Percentiles rank a stretch among this genome's conserved stretches.
phyloP scores from a whole-genome alignment of 306 rosid genomes.

The Quercus mongolica region DNA sequence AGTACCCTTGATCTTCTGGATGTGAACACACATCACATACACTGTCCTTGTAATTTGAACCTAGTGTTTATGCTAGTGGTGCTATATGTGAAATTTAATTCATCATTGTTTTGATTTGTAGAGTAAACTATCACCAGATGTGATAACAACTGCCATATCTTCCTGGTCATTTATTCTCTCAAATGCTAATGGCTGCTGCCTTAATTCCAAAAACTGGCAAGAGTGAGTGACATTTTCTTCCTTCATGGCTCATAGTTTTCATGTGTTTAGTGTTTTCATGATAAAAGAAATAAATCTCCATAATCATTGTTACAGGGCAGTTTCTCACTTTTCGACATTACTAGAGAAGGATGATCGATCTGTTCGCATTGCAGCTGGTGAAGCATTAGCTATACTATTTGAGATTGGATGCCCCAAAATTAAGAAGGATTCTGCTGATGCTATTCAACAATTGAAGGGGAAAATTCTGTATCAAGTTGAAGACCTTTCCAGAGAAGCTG shows the following conservation, averaged over 20 bases:
- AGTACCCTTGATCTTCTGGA: not conserved
- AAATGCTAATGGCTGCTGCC: slow-evolving; percentile 20
- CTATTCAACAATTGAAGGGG: not conserved
- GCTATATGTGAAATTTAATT: not conserved
- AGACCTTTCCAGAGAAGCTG: not conserved
- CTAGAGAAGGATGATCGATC: slow-evolving; percentile 24
- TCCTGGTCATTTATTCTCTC: slow-evolving; percentile 42
- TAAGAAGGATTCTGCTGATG: slow-evolving; percentile 27
- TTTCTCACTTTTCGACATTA: slow-evolving; percentile 13
- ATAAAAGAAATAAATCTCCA: not conserved
- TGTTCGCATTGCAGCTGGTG: slow-evolving; percentile 21
- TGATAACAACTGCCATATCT: slow-evolving; percentile 25
- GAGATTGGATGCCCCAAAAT: slow-evolving; percentile 10
- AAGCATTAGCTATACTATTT: slow-evolving; percentile 36
- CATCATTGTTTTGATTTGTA: slow-evolving; percentile 3
- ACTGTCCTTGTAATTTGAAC: not conserved
- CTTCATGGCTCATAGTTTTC: not conserved
- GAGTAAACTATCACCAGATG: slow-evolving; percentile 15
- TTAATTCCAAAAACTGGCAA: slow-evolving; percentile 26
- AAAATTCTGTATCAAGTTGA: slow-evolving; percentile 1
- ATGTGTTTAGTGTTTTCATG: no score
- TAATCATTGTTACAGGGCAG: slow-evolving; percentile 21
- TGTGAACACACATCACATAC: not conserved
- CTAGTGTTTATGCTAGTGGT: not conserved
- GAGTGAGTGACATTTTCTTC: slow-evolving; percentile 16